Evolutionary conservation across 2,329 filamentous ascomycete species (phyloP), one percentile per base, ranked within the genome.

Genomic region (Paecilomyces sp.): DNA sequence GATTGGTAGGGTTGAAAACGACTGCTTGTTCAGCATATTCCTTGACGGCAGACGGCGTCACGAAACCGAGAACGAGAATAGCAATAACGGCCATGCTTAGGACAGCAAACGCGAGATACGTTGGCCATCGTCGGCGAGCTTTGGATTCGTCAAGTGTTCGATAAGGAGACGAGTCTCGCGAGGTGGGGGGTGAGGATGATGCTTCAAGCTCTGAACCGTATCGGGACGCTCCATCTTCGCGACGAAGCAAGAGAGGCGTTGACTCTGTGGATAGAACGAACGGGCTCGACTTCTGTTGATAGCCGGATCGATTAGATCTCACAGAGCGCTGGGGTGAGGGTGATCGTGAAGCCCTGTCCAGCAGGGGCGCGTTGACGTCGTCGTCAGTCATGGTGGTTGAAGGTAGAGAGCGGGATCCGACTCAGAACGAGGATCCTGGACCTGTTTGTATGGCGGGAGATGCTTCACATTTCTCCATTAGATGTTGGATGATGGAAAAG

Each of bases 21-120:
- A 88, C 82, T 2, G 92, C 91, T 73, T 92, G 82, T 75, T 93
- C 88, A 55, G 89, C 90, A 74, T 99, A 99, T 70, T 91, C 84
- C 74, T 96, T 86, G 11, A 96, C 85, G 7, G 88, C 85, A 15
- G 88, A 86, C 1, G 93, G 92, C 0, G 89, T 85, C 58, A 96
- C 83, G 76, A 96, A 96, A 15, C 87, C 91, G 59, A 93, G 78
- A 15, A 89, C 76, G 60, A 97, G 86, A 66, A 96, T 91, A 30
- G 82, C 72, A 24, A 93, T 67, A 5, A 88, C 80, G 6, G 87
- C 68, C 1, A 84, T 65, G 55, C 83, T 88, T 8, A 97, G 77
- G 1, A 88, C 60, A 1, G 82, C 66, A 62, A 96, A 84, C 31
- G 92, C 88, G 41, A 95, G 80, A 33, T 91, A 79, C 41, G 89